Conservation (phyloP, 352 stramenopile genomes). For the Globisporangium mamillatum region DNA sequence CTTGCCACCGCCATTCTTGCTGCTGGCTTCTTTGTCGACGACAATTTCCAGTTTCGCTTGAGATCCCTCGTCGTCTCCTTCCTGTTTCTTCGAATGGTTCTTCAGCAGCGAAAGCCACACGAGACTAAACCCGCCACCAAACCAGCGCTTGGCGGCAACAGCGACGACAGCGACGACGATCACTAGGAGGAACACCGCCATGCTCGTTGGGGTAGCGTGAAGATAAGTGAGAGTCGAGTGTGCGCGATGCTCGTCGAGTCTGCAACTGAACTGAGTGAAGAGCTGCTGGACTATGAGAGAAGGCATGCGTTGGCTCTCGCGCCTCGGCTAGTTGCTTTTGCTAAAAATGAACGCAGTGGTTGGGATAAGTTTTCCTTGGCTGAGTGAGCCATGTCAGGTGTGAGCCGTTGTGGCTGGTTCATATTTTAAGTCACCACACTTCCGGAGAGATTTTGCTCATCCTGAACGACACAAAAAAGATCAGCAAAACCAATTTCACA, state of each 20-base stretch:
- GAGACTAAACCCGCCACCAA: conserved; percentile 12
- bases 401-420: background rate
- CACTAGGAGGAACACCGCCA: conserved; percentile 10
- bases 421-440: background rate
- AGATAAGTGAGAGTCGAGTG: background rate
- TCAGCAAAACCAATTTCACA: background rate
- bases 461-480: background rate
- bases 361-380: conserved; percentile 7
- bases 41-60: conserved; percentile 39
- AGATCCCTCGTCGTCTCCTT: background rate
- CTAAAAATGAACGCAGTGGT: conserved; percentile 9
- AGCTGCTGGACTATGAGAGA: background rate
- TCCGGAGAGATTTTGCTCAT: background rate
- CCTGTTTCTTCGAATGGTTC: conserved; percentile 33
- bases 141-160: conserved; percentile 23
- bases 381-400: background rate
- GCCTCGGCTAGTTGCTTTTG: background rate
- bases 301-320: background rate
- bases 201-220: background rate
- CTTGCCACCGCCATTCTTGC: background rate
- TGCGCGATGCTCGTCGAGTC: background rate
- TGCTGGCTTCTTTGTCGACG: conserved; percentile 25
- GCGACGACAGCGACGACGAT: conserved; percentile 30
- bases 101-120: conserved; percentile 16
- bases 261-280: background rate